A percentile compares a stretch with the other conserved stretches of the same genome.
Evolutionary conservation across 176 grass and related monocot species (phyloP).

Genomic region (Oryza punctata): DNA sequence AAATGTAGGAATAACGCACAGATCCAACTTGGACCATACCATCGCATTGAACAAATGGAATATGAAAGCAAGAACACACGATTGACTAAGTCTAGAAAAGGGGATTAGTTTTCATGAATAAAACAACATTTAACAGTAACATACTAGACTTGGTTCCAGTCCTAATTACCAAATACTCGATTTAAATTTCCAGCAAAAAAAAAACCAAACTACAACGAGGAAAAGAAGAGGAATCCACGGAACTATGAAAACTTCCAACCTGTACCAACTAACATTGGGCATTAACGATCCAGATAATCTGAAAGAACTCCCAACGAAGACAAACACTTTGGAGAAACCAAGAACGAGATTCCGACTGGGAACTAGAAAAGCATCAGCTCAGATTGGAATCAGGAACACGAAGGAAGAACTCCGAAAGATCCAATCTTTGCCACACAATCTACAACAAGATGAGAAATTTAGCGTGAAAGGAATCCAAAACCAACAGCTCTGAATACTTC

Average conservation of each 20-base stretch:
- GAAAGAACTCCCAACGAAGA: constrained; percentile 19
- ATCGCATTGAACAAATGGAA: background rate
- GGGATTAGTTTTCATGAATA: constrained; percentile 32
- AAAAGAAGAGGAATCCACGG: constrained; percentile 29
- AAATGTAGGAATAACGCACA: constrained; percentile 22
- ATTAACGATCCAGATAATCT: constrained; percentile 35
- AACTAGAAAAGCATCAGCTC: constrained; percentile 39
- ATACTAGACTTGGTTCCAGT: constrained; percentile 44
- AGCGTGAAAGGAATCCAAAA: constrained; percentile 23
- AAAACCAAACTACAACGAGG: constrained; percentile 20
- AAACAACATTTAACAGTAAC: constrained; percentile 43
- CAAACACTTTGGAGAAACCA: constrained; percentile 16
- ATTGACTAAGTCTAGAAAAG: constrained; percentile 27
- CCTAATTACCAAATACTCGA: constrained; percentile 31
- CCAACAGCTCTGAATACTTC: constrained; percentile 26
- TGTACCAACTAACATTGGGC: constrained; percentile 25
- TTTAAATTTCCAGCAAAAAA: constrained; percentile 30
- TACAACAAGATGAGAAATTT: constrained; percentile 21
- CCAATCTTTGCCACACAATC: constrained; percentile 37
- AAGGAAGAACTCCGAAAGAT: constrained; percentile 28
- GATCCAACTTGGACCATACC: constrained; percentile 18
- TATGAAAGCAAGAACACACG: background rate
- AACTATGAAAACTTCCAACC: constrained; percentile 31
- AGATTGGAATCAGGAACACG: constrained; percentile 27
- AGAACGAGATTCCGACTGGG: constrained; percentile 37